Conservation (phyloP, 192 early-diverging fungal species). For the Coemansia sp. region DNA sequence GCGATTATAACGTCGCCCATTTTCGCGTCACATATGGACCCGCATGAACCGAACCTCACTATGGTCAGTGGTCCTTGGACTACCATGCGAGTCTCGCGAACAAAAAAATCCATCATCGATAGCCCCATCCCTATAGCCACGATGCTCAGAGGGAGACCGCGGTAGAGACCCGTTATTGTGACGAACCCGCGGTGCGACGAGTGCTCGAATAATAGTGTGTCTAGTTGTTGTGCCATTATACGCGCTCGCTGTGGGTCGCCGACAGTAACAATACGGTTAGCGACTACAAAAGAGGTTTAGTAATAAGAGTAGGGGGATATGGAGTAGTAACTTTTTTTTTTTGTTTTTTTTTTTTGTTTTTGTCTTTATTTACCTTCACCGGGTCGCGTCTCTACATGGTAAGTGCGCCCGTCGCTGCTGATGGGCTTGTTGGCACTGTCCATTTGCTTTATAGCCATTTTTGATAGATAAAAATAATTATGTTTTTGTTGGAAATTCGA, state of each 20-base stretch:
- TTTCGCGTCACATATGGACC: constrained; percentile 61
- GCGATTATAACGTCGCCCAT: constrained; percentile 75
- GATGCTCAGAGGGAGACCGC: constrained; percentile 73
- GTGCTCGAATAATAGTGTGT: constrained; percentile 59
- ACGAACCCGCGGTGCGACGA: constrained; percentile 77
- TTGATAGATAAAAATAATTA: not conserved
- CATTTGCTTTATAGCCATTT: constrained; percentile 36
- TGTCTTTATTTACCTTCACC: constrained; percentile 58
- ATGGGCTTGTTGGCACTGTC: constrained; percentile 81
- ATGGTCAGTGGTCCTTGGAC: constrained; percentile 76
- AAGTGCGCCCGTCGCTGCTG: constrained; percentile 73
- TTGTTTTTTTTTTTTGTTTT: not conserved
- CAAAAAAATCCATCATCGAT: constrained; percentile 90
- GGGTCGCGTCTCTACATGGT: constrained; percentile 76
- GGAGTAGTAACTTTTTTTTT: not conserved
- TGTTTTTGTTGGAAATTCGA: not conserved
- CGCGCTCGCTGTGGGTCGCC: constrained; percentile 79
- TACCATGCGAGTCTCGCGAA: constrained; percentile 82
- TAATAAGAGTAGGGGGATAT: not conserved
- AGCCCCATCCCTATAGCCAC: constrained; percentile 87
- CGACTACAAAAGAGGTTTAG: constrained; percentile 42
- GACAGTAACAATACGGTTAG: constrained; percentile 87
- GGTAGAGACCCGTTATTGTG: constrained; percentile 84
- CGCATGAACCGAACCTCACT: constrained; percentile 85
- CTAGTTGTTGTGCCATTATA: constrained; percentile 64